Conservation (phyloP, 345 rosid species). For the Ceriops tagal region DNA sequence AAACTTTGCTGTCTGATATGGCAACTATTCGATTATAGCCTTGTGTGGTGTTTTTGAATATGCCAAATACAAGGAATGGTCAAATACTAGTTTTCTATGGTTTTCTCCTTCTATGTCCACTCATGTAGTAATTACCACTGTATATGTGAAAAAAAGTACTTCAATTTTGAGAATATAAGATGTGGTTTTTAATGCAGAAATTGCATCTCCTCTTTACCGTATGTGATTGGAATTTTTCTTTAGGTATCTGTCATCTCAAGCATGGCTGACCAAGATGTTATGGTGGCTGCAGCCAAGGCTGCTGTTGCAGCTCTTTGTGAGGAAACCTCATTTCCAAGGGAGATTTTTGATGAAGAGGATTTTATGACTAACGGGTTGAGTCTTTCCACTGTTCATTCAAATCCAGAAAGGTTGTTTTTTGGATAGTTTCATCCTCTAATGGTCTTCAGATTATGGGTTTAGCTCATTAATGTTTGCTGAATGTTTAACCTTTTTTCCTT, state of each 20-base stretch:
- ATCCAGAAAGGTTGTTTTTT: slow-evolving; percentile 44
- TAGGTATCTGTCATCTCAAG: slow-evolving; percentile 67
- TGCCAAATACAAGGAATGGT: no score
- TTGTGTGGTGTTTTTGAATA: no score
- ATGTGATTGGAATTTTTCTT: slow-evolving; percentile 12
- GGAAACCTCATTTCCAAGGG: slow-evolving; percentile 68
- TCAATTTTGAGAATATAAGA: neutral
- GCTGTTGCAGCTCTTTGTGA: slow-evolving; percentile 74
- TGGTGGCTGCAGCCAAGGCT: slow-evolving; percentile 79
- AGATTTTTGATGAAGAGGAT: slow-evolving; percentile 47
- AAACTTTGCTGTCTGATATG: no score
- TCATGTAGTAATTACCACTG: no score
- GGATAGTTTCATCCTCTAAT: neutral
- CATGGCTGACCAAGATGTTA: slow-evolving; percentile 54
- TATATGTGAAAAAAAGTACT: neutral
- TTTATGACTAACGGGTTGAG: slow-evolving; percentile 24
- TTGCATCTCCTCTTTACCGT: neutral
- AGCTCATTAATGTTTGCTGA: slow-evolving; percentile 4
- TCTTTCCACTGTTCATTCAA: slow-evolving; percentile 23
- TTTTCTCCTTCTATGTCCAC: no score
- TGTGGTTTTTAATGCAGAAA: neutral
- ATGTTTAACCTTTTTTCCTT: slow-evolving; percentile 4
- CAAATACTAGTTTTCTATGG: no score
- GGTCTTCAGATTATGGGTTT: slow-evolving; percentile 7
- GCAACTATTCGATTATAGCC: no score